Evolutionary conservation across 495 filamentous ascomycete genomes (phyloP), one percentile per base, ranked within the genome.

Genomic region (Podospora pseudocomata): DNA sequence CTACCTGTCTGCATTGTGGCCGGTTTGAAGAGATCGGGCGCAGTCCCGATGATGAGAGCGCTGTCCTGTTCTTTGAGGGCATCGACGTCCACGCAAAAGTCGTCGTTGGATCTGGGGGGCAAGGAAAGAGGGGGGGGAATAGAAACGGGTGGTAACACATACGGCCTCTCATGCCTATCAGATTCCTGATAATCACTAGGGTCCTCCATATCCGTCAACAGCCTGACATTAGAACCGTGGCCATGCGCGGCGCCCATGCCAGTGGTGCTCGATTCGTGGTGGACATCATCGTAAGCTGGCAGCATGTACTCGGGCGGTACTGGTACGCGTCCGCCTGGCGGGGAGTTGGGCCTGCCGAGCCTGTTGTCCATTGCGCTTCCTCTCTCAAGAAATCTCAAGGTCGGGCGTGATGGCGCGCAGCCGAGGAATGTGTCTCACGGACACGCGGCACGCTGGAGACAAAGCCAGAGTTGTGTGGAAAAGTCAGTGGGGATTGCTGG

Each of bases 151-250:
- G 73, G 76, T 63, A 68, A 65, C 66, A 84, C 82, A 76, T 84
- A 84, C 82, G 79, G 71, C 77, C 78, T 68, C 77, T 68, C 18
- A 67, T 55, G 18, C 76, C 77, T 64, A 71, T 58, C 53, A 16
- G 1, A 23, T 23, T 58, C 61, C 20, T 66, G 18, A 39, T 71
- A 63, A 53, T 64, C 71, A 34, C 75, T 58, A 32, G 76, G 74
- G 34, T 84, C 82, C 57, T 86, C 84, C 73, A 84, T 78, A 15
- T 80, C 83, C 32, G 83, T 87, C 73, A 87, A 73, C 71, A 87
- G 75, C 58, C 85, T 79, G n/a, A 85, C 77, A 67, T 73, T 80
- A 60, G 76, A 76, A 64, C 75, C 76, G 70, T 77, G 79, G 67
- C 71, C 71, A 49, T 69, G 66, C 64, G 64, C 5, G 20, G 30